phyloP scores from a whole-genome alignment of 2,329 filamentous ascomycete species.

The Neonectria hederae region DNA sequence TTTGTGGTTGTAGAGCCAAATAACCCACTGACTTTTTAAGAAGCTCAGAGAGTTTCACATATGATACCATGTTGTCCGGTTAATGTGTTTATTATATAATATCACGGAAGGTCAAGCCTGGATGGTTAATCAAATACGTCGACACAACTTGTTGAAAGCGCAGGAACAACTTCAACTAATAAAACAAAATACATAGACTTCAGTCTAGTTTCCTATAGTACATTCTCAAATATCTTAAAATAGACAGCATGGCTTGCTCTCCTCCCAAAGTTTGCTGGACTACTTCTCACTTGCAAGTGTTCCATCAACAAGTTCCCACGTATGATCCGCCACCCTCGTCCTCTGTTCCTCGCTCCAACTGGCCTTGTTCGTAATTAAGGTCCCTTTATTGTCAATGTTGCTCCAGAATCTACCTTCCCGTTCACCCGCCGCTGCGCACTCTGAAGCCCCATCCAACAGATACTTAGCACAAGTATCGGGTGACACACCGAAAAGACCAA shows the following conservation, averaged over 20 bases:
- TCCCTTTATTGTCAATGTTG: constrained; percentile 44
- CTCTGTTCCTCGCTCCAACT: constrained; percentile 43
- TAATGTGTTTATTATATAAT: no score
- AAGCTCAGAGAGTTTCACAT: no score
- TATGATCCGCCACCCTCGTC: constrained; percentile 44
- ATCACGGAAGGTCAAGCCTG: no score
- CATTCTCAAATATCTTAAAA: no score
- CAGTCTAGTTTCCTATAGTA: no score
- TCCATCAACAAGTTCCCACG: constrained; percentile 44
- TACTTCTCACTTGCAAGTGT: constrained; percentile 13
- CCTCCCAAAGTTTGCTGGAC: neutral
- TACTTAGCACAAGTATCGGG: constrained; percentile 43
- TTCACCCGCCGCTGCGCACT: constrained; percentile 17
- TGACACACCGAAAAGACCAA: constrained; percentile 34
- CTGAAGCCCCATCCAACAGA: constrained; percentile 38
- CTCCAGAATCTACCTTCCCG: constrained; percentile 40
- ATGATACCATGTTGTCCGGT: no score
- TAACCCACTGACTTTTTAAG: no score
- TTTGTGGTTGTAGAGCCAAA: no score
- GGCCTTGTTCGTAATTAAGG: constrained; percentile 37
- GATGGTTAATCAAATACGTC: no score
- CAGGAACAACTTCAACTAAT: no score
- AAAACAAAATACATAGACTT: no score
- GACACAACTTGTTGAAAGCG: no score
- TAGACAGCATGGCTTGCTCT: neutral